A percentile compares a stretch with the other conserved stretches of the same genome.
Conservation (phyloP, 179 eudicot species). For the Sideroxylon spinosum region DNA sequence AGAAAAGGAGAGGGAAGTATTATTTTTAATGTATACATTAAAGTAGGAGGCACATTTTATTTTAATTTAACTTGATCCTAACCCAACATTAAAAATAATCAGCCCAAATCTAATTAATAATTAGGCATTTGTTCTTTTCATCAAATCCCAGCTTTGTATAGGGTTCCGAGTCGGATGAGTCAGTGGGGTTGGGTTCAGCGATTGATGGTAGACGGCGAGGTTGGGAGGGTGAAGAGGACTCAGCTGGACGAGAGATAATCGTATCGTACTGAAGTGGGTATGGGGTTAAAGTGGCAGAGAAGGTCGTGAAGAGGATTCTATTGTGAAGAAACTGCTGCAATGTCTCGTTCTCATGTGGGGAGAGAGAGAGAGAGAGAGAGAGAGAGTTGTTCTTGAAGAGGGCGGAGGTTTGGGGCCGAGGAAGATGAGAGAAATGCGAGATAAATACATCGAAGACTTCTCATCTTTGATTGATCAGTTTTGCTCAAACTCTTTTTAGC, state of each 20-base stretch:
- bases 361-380: conserved; percentile 14
- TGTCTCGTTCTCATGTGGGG: neutral
- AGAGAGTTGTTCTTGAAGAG: conserved; percentile 6
- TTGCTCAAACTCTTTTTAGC: too few species aligned
- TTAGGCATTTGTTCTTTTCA: too few species aligned
- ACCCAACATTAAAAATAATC: too few species aligned
- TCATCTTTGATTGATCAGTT: too few species aligned
- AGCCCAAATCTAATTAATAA: too few species aligned
- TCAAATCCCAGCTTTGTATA: conserved; percentile 51
- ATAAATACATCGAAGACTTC: too few species aligned
- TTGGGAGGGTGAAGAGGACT: conserved; percentile 17
- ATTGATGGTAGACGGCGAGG: conserved; percentile 23
- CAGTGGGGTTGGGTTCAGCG: conserved; percentile 29
- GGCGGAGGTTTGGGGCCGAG: conserved; percentile 24
- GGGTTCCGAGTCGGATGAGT: conserved; percentile 29
- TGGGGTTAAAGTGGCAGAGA: conserved; percentile 52
- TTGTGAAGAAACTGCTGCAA: conserved; percentile 4
- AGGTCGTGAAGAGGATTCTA: conserved; percentile 22
- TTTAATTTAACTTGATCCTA: too few species aligned
- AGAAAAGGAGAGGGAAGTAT: too few species aligned
- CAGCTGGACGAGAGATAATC: conserved; percentile 69
- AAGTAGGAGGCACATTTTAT: too few species aligned
- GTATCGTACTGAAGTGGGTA: conserved; percentile 85
- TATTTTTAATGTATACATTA: too few species aligned
- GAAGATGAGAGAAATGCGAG: conserved; percentile 33